A percentile compares a stretch with the other conserved stretches of the same genome.
Conservation (phyloP, 1,284 basidiomycete genomes). For the Ceratobasidium theobromae region DNA sequence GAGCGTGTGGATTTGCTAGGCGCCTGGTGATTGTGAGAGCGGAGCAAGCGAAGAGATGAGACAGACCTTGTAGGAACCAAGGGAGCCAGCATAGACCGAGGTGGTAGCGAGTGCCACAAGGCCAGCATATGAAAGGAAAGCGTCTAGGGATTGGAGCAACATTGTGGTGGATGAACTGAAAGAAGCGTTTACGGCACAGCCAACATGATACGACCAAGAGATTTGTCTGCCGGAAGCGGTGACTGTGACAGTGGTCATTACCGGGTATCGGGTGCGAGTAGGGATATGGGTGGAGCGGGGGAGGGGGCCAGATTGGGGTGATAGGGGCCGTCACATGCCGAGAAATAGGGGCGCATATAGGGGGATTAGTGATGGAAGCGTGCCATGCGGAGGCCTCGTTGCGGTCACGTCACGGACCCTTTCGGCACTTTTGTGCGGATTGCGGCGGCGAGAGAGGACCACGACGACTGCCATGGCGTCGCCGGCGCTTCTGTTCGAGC, state of each 20-base stretch:
- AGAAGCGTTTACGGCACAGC: too few relatives aligned
- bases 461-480: neutral
- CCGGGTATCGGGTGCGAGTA: neutral
- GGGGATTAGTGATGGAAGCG: too few relatives aligned
- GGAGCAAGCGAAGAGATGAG: neutral
- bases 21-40: slow-evolving; percentile 33
- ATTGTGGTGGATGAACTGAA: neutral
- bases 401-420: neutral
- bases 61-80: slow-evolving; percentile 65
- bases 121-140: slow-evolving; percentile 53
- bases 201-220: too few relatives aligned
- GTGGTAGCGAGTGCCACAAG: slow-evolving; percentile 59
- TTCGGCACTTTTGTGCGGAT: neutral
- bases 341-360: neutral
- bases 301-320: too few relatives aligned
- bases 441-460: neutral
- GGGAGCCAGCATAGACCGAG: slow-evolving; percentile 67
- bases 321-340: too few relatives aligned
- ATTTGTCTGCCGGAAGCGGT: too few relatives aligned
- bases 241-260: neutral
- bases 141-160: neutral
- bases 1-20: slow-evolving; percentile 39
- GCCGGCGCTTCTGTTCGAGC: slow-evolving; percentile 1
- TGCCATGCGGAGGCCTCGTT: neutral
- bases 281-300: too few relatives aligned